These are phyloP conservation scores for Cutaneotrichosporon dermatis DNA, from an alignment of 1,284 basidiomycete species.

Conservation along the genomic window DNA sequence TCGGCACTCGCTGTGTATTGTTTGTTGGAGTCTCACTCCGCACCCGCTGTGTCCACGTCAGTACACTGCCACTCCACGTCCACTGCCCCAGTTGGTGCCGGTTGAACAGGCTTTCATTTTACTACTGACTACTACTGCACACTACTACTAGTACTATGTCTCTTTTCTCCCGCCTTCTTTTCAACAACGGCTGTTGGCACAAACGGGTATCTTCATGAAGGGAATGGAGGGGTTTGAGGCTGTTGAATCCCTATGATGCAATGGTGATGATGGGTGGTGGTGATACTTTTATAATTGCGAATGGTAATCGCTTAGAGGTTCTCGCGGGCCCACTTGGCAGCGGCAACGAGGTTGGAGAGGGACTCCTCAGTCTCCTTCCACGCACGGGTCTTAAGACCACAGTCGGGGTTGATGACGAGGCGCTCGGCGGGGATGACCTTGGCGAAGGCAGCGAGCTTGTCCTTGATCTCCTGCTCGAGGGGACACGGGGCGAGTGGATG, in stretches of 20 bases:
- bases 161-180: conserved; percentile 8
- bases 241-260: conserved; percentile 22
- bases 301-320: conserved; percentile 57
- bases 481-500: conserved; percentile 99
- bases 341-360: conserved; percentile 79
- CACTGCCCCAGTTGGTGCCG: conserved; percentile 27
- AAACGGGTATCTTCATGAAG: conserved; percentile 23
- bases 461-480: conserved; percentile 88
- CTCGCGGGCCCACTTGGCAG: conserved; percentile 82
- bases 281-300: conserved; percentile 9
- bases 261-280: background rate
- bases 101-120: conserved; percentile 50
- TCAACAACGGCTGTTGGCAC: conserved; percentile 22
- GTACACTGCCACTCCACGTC: too few relatives aligned
- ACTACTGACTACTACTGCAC: conserved; percentile 7
- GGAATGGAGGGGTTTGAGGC: conserved; percentile 17
- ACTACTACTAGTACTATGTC: conserved; percentile 11
- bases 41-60: too few relatives aligned
- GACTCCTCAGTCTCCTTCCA: conserved; percentile 93
- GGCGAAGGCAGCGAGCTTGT: conserved; percentile 82
- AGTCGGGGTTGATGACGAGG: conserved; percentile 86
- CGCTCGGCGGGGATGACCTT: conserved; percentile 70
- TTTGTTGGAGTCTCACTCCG: too few relatives aligned
- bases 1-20: too few relatives aligned
- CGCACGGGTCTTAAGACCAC: conserved; percentile 78